These are phyloP conservation scores for Dichomitus squalens DNA, from an alignment of 1,284 basidiomycete species.

Conservation along the genomic window DNA sequence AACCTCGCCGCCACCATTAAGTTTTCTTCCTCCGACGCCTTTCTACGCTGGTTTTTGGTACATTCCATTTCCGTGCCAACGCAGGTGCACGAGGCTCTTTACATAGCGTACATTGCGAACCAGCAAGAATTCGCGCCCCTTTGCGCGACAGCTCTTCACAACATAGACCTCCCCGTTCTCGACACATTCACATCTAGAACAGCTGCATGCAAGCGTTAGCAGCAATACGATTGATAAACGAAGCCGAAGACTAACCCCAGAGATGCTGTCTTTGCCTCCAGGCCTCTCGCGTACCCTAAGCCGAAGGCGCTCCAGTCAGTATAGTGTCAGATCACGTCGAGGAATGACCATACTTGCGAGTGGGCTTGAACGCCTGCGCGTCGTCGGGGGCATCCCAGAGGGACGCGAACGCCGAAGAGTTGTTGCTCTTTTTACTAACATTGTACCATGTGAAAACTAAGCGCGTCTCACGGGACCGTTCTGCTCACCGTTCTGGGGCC, in stretches of 20 bases:
- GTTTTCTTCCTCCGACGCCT: no score
- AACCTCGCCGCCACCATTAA: slow-evolving; percentile 80
- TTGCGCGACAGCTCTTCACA: background rate
- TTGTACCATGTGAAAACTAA: background rate
- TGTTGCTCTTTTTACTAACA: slow-evolving; percentile 12
- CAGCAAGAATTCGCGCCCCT: background rate
- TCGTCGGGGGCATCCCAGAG: slow-evolving; percentile 50
- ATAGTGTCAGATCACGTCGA: background rate
- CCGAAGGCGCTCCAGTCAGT: background rate
- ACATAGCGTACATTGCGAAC: background rate
- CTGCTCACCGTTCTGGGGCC: background rate
- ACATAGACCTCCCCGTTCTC: background rate
- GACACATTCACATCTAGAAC: background rate
- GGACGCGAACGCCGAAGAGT: background rate
- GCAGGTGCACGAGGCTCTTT: background rate
- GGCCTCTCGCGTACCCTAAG: slow-evolving; percentile 42
- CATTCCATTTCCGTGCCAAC: background rate
- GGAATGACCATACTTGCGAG: slow-evolving; percentile 51
- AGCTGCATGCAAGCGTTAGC: background rate
- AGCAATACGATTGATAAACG: background rate
- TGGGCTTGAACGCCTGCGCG: slow-evolving; percentile 57
- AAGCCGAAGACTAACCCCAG: slow-evolving; percentile 37
- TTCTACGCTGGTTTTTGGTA: no score
- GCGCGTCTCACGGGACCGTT: background rate
- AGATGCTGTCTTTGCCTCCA: slow-evolving; percentile 64